Conservation (phyloP, 2,329 filamentous ascomycete species). For the Neurospora sp. region DNA sequence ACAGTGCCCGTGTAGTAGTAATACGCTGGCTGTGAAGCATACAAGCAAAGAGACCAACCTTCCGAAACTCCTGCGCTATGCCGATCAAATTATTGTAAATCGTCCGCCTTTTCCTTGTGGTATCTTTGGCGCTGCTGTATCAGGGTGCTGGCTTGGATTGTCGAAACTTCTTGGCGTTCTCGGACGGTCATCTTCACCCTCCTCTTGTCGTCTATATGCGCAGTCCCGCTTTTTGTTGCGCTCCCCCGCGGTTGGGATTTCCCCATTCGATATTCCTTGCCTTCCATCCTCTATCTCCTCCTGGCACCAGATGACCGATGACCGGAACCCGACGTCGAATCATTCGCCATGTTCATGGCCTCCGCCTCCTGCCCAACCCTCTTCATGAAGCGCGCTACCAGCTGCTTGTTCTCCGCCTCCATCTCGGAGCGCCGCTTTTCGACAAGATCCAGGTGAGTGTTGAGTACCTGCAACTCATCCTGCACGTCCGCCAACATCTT, state of each 20-base stretch:
- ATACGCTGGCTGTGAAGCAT: not conserved
- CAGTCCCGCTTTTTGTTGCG: not conserved
- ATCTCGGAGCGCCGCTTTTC: conserved; percentile 66
- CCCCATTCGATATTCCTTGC: not conserved
- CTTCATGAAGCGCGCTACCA: conserved; percentile 87
- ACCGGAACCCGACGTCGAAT: conserved; percentile 21
- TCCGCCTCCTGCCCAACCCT: conserved; percentile 79
- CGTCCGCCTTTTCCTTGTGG: not conserved
- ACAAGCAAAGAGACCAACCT: not conserved
- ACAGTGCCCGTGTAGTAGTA: not conserved
- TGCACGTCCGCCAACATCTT: conserved; percentile 82
- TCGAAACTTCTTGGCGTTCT: not conserved
- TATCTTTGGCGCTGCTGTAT: not conserved
- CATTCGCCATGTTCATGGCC: conserved; percentile 65
- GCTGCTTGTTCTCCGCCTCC: conserved; percentile 73
- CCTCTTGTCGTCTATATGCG: not conserved
- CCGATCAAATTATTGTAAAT: not conserved
- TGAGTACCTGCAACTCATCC: conserved; percentile 82
- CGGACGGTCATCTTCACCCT: not conserved
- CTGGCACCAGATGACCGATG: conserved; percentile 2
- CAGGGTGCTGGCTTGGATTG: not conserved
- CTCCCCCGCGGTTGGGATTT: not conserved
- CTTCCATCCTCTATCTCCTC: conserved; percentile 11
- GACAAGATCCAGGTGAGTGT: conserved; percentile 77
- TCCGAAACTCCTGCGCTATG: not conserved